These are phyloP conservation scores for Penicillium italicum DNA, from an alignment of 2,329 filamentous ascomycete species.

Conservation along the genomic window DNA sequence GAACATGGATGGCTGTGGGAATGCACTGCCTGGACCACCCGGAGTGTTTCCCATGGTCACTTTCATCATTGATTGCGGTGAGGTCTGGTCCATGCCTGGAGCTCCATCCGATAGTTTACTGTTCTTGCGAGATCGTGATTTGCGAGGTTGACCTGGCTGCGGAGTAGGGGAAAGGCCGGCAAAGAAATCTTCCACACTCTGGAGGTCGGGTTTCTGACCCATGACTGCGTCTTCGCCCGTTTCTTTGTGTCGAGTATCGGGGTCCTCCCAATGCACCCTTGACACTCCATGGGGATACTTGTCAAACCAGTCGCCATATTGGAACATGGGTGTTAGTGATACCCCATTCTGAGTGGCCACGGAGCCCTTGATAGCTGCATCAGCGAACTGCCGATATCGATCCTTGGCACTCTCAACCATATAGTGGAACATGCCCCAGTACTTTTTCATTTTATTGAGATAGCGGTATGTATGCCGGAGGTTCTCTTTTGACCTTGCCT, in stretches of 20 bases:
- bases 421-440: slow-evolving; percentile 98
- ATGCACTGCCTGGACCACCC: slow-evolving; percentile 32
- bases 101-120: slow-evolving; percentile 27
- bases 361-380: slow-evolving; percentile 68
- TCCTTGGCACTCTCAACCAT: slow-evolving; percentile 91
- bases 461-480: slow-evolving; percentile 85
- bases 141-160: slow-evolving; percentile 48
- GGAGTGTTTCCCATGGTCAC: slow-evolving; percentile 30
- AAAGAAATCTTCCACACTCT: slow-evolving; percentile 93
- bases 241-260: slow-evolving; percentile 66
- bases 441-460: slow-evolving; percentile 89
- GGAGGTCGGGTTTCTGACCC: slow-evolving; percentile 83
- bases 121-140: slow-evolving; percentile 26
- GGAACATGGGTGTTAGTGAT: slow-evolving; percentile 67
- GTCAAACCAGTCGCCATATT: slow-evolving; percentile 98
- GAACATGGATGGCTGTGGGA: slow-evolving; percentile 38
- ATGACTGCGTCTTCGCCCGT: slow-evolving; percentile 82
- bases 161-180: slow-evolving; percentile 67
- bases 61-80: slow-evolving; percentile 29
- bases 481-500: slow-evolving; percentile 76
- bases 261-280: slow-evolving; percentile 76
- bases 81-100: slow-evolving; percentile 26
- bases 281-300: slow-evolving; percentile 90
- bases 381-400: slow-evolving; percentile 78
- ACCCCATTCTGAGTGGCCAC: slow-evolving; percentile 37